phyloP scores from a whole-genome alignment of 2,329 filamentous ascomycete species.

The Talaromyces verruculosus region DNA sequence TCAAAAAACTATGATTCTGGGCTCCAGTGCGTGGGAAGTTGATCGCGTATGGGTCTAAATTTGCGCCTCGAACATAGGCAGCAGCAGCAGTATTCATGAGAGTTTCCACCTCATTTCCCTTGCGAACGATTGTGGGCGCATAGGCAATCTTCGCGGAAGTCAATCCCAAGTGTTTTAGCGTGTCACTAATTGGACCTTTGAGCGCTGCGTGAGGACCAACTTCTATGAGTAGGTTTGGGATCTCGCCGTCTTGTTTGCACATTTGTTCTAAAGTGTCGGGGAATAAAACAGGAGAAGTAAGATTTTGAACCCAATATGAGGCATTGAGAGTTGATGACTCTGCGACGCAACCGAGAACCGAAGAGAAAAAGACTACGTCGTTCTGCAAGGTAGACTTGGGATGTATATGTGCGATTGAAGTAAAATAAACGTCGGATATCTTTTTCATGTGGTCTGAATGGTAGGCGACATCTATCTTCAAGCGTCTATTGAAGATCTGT shows the following conservation, averaged over 20 bases:
- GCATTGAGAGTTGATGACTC: slow-evolving; percentile 11
- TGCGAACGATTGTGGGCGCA: slow-evolving; percentile 36
- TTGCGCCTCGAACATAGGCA: slow-evolving; percentile 9
- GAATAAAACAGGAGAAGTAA: slow-evolving; percentile 39
- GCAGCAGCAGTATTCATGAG: slow-evolving; percentile 12
- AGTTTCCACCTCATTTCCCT: slow-evolving; percentile 31
- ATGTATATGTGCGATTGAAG: slow-evolving; percentile 10
- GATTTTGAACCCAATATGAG: slow-evolving; percentile 39
- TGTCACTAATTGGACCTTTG: slow-evolving; percentile 28
- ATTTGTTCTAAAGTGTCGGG: slow-evolving; percentile 26
- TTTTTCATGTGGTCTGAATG: slow-evolving; percentile 41
- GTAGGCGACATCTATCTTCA: slow-evolving; percentile 28
- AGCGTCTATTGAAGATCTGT: slow-evolving; percentile 14
- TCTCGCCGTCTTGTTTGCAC: slow-evolving; percentile 17
- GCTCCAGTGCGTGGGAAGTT: slow-evolving; percentile 16
- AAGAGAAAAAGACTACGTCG: slow-evolving; percentile 22
- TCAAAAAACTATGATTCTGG: slow-evolving; percentile 16
- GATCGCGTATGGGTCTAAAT: slow-evolving; percentile 11
- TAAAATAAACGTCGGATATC: slow-evolving; percentile 33
- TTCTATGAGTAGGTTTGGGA: slow-evolving; percentile 25
- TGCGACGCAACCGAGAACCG: slow-evolving; percentile 26
- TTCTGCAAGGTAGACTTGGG: not conserved
- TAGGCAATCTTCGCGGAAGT: slow-evolving; percentile 23
- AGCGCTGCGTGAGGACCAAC: slow-evolving; percentile 38
- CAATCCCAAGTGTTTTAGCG: slow-evolving; percentile 5